phyloP scores from a whole-genome alignment of 495 filamentous ascomycete genomes.

The Xylaria telfairii region DNA sequence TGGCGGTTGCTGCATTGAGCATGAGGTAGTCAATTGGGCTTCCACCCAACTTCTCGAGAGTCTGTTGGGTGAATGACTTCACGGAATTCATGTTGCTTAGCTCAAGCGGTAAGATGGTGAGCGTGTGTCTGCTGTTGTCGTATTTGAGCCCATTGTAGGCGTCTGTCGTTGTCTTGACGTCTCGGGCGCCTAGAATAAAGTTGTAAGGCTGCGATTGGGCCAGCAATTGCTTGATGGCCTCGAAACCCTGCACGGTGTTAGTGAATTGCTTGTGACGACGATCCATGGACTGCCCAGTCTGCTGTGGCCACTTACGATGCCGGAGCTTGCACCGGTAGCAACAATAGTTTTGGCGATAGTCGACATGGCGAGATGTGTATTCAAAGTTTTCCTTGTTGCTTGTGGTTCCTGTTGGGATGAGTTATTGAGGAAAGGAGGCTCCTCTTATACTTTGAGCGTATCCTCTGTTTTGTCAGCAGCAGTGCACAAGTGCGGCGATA shows the following conservation, averaged over 20 bases:
- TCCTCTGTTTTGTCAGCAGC: slow-evolving; percentile 18
- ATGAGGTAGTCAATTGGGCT: slow-evolving; percentile 49
- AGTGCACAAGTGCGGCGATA: slow-evolving; percentile 7
- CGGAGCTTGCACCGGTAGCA: slow-evolving; percentile 52
- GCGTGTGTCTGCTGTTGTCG: slow-evolving; percentile 41
- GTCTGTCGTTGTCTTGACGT: slow-evolving; percentile 40
- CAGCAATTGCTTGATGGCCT: slow-evolving; percentile 50
- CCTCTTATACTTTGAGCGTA: slow-evolving; percentile 5
- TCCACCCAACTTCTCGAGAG: slow-evolving; percentile 44
- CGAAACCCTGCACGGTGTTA: slow-evolving; percentile 47
- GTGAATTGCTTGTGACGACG: neutral
- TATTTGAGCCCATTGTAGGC: slow-evolving; percentile 45
- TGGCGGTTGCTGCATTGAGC: slow-evolving; percentile 48
- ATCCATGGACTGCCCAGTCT: neutral
- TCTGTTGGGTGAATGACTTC: slow-evolving; percentile 45
- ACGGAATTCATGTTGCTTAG: slow-evolving; percentile 43
- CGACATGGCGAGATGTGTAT: slow-evolving; percentile 34
- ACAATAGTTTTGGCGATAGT: slow-evolving; percentile 49
- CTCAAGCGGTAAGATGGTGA: slow-evolving; percentile 52
- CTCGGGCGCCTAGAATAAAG: slow-evolving; percentile 53
- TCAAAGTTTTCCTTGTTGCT: neutral
- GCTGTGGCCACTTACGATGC: slow-evolving; percentile 41
- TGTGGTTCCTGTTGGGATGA: neutral
- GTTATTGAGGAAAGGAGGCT: neutral
- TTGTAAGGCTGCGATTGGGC: slow-evolving; percentile 46